Percentiles rank a stretch among this genome's conserved stretches.
Conservation (phyloP, 495 filamentous ascomycete species). For the Lophiostoma macrostomum region DNA sequence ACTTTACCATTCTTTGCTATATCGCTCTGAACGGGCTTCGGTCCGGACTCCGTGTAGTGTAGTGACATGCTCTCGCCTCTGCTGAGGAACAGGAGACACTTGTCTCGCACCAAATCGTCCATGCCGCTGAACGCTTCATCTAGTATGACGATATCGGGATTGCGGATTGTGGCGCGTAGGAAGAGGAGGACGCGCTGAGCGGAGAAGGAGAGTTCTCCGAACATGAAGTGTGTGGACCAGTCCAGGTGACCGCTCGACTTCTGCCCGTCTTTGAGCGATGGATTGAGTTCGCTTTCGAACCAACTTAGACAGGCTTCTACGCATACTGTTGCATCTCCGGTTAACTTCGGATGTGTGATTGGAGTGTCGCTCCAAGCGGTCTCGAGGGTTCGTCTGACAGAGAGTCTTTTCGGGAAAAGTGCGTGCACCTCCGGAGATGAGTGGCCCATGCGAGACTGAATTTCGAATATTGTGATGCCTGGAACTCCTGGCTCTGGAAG, state of each 20-base stretch:
- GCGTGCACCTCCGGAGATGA: constrained; percentile 90
- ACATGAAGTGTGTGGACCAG: constrained; percentile 68
- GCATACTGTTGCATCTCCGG: constrained; percentile 49
- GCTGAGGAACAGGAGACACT: constrained; percentile 71
- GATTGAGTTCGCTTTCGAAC: constrained; percentile 74
- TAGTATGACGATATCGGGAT: constrained; percentile 82
- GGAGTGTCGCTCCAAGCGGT: constrained; percentile 90
- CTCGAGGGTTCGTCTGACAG: constrained; percentile 70
- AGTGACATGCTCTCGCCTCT: constrained; percentile 36
- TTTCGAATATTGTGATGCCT: constrained; percentile 85
- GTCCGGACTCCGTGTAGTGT: constrained; percentile 13
- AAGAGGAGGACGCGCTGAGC: constrained; percentile 84
- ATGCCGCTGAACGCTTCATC: constrained; percentile 94
- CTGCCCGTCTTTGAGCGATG: constrained; percentile 27
- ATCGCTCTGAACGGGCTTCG: constrained; percentile 45
- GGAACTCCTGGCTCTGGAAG: constrained; percentile 68
- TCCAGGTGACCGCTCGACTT: constrained; percentile 37
- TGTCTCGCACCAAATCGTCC: constrained; percentile 75
- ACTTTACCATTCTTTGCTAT: constrained; percentile 41
- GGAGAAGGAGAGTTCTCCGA: constrained; percentile 71
- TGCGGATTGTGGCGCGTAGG: constrained; percentile 75
- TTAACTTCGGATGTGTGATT: constrained; percentile 61
- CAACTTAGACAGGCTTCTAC: constrained; percentile 66
- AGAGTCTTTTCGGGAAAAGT: constrained; percentile 80
- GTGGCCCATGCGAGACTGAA: constrained; percentile 86